Base-by-base conservation (phyloP, 495 filamentous ascomycete species). In the Penicillium lagena region DNA sequence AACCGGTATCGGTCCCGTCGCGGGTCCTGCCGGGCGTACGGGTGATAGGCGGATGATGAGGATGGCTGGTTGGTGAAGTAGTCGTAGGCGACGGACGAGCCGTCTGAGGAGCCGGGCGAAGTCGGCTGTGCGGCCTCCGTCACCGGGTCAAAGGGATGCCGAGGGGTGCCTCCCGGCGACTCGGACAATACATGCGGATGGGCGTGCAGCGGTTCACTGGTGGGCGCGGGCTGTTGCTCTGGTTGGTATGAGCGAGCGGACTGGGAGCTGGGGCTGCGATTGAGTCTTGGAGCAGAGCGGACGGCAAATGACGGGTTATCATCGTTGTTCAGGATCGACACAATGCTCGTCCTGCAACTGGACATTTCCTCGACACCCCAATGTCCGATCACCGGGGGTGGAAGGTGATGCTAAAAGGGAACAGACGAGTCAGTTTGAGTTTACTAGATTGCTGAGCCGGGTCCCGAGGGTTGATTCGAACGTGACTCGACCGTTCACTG, bases 311-410 rank as follows among this genome's bases (percentile, higher is more conserved):
- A 63, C 42, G 70, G 70, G 41, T 71, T 63, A 46, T 74, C 69
- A 51, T 74, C 69, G 55, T 74, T 71, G 58, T 74, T 74, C 46
- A 74, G 40, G 42, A 74, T 74, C 17, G 70, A 74, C 45, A 71
- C 67, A 47, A 74, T 64, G 49, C 58, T 65, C 22, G 62, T 49
- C 50, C 52, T 60, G 51, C 60, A 58, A 47, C 58, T 54, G 29
- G 63, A 58, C 64, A 69, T 69, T 52, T 62, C 49, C 43, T 54
- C 47, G 28, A 35, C 10, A 43, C 45, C 51, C 47, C 47, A 43
- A 47, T 45, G 30, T 38, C 39, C 22, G 47, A 41, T 49, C 42
- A 61, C 44, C 42, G 50, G 42, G 40, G 45, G 49, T 42, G 52
- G 48, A 43, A 55, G 54, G 32, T 29, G 56, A 54, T 56, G 53